Evolutionary conservation across 495 filamentous ascomycete species (phyloP).

Genomic region (Clohesyomyces aquaticus): DNA sequence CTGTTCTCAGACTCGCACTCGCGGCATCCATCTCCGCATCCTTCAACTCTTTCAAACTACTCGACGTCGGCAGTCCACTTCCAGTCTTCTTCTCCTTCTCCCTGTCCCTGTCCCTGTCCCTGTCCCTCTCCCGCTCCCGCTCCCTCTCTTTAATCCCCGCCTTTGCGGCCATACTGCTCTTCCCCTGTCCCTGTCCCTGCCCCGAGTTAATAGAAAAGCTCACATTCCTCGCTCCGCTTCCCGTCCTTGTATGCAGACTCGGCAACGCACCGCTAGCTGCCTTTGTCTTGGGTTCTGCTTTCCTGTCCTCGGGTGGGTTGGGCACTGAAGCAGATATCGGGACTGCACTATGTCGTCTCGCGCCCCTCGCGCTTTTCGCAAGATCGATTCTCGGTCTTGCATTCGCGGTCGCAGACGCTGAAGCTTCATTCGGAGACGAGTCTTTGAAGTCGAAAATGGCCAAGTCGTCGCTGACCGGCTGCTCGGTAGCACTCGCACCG

Average conservation of each 20-base stretch:
- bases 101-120: constrained; percentile 4
- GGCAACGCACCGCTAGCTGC: constrained; percentile 9
- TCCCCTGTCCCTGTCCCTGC: constrained; percentile 6
- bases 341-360: constrained; percentile 27
- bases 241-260: constrained; percentile 16
- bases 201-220: constrained; percentile 12
- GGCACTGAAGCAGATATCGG: constrained; percentile 3
- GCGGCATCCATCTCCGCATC: not conserved
- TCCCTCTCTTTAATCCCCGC: too few relatives aligned
- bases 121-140: not conserved
- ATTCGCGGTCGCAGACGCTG: not conserved
- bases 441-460: constrained; percentile 49
- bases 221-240: constrained; percentile 9
- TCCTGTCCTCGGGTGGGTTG: constrained; percentile 6
- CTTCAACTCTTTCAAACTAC: constrained; percentile 1
- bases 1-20: constrained; percentile 26
- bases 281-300: not conserved
- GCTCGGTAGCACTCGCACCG: constrained; percentile 19
- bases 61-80: not conserved
- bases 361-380: constrained; percentile 13
- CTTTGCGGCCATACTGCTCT: too few relatives aligned
- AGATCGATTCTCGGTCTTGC: constrained; percentile 21
- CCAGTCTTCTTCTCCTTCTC: constrained; percentile 10
- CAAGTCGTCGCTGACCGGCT: constrained; percentile 36
- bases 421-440: constrained; percentile 37